phyloP scores from a whole-genome alignment of 139 green algal genomes.

The Pycnococcus provasolii region DNA sequence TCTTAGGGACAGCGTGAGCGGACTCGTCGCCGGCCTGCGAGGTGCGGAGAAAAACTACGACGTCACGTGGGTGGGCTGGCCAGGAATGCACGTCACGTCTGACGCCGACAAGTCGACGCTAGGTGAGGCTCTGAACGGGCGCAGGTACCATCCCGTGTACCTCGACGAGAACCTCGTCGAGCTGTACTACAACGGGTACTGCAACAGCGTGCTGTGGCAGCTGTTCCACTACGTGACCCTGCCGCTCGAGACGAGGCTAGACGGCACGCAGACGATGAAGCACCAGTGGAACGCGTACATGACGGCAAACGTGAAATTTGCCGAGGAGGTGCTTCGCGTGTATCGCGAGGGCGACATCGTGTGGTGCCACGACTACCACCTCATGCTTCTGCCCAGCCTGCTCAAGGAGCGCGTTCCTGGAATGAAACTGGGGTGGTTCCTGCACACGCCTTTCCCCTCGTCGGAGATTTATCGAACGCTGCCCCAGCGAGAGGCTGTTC shows the following conservation, averaged over 20 bases:
- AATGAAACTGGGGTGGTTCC: constrained; percentile 66
- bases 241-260: constrained; percentile 76
- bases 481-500: constrained; percentile 79
- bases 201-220: constrained; percentile 95
- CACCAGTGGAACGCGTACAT: constrained; percentile 81
- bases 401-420: constrained; percentile 14
- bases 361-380: constrained; percentile 99
- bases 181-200: constrained; percentile 91
- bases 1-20: constrained; percentile 70
- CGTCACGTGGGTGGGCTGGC: constrained; percentile 93
- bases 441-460: constrained; percentile 94
- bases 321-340: constrained; percentile 42
- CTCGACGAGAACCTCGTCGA: constrained; percentile 54
- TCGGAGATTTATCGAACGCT: constrained; percentile 95
- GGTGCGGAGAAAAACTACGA: constrained; percentile 69
- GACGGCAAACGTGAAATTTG: constrained; percentile 55
- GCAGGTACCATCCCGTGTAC: constrained; percentile 82
- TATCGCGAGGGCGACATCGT: constrained; percentile 66
- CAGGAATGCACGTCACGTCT: constrained; percentile 45
- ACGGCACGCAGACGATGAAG: constrained; percentile 57
- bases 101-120: constrained; percentile 58
- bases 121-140: constrained; percentile 48
- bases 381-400: constrained; percentile 80
- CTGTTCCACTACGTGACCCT: constrained; percentile 98
- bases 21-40: constrained; percentile 84